Conservation (phyloP, 495 filamentous ascomycete genomes). For the Penicillium argentinense region DNA sequence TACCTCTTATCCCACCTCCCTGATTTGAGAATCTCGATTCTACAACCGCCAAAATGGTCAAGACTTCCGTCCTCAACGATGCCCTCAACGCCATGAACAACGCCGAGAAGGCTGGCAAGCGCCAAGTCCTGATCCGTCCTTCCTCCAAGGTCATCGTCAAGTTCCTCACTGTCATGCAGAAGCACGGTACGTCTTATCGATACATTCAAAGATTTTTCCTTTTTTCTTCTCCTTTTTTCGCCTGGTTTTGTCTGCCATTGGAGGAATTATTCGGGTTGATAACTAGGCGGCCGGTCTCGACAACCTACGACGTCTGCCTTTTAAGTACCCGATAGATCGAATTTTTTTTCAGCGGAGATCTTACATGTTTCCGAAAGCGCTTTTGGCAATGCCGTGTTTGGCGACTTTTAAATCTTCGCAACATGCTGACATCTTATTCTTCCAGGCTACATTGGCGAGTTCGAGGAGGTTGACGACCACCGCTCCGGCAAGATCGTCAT, state of each 20-base stretch:
- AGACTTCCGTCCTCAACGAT: constrained; percentile 98
- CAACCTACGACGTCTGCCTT: constrained; percentile 84
- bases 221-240: background rate
- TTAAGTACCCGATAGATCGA: constrained; percentile 98
- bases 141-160: constrained; percentile 99
- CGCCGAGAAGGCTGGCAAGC: constrained; percentile 98
- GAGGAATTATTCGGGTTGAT: constrained; percentile 82
- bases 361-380: constrained; percentile 79
- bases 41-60: constrained; percentile 84
- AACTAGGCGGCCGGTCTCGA: constrained; percentile 95
- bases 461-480: constrained; percentile 99
- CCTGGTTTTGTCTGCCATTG: constrained; percentile 1
- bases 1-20: constrained; percentile 66
- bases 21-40: constrained; percentile 81
- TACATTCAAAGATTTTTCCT: background rate
- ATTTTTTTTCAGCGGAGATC: constrained; percentile 61
- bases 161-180: constrained; percentile 98
- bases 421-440: constrained; percentile 65
- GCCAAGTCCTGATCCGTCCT: constrained; percentile 94
- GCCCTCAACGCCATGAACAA: constrained; percentile 99
- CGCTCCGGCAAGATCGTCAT: constrained; percentile 97
- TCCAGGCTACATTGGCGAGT: constrained; percentile 98
- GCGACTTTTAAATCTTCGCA: constrained; percentile 87
- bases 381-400: constrained; percentile 65
- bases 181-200: constrained; percentile 77